phyloP scores from a whole-genome alignment of 2,329 filamentous ascomycete genomes.

The Geosmithia putterillii region DNA sequence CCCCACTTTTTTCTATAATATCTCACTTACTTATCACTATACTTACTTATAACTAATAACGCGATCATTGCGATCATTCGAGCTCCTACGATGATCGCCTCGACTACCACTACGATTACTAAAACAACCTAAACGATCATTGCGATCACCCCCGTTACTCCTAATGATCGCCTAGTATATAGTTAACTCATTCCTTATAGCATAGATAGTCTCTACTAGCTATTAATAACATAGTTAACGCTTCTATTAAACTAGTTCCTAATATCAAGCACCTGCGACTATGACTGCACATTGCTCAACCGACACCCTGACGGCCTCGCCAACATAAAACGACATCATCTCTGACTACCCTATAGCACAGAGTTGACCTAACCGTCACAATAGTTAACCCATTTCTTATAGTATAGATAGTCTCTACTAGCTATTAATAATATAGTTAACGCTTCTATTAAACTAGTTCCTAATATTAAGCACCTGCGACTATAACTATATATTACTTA shows the following conservation, averaged over 20 bases:
- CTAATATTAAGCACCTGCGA: no score
- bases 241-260: neutral
- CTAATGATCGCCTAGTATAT: neutral
- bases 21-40: no score
- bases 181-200: neutral
- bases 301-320: neutral
- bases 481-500: no score
- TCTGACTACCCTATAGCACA: no score
- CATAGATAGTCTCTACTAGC: no score
- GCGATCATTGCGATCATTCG: neutral
- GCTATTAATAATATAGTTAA: no score
- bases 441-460: no score
- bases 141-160: no score
- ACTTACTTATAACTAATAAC: constrained; percentile 1
- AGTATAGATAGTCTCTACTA: no score
- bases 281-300: neutral
- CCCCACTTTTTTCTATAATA: neutral
- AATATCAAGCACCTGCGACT: neutral
- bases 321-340: neutral
- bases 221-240: neutral
- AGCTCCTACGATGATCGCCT: neutral
- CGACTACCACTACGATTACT: neutral
- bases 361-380: neutral
- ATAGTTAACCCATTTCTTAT: no score
- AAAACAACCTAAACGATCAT: neutral